These are phyloP conservation scores for Solanum appendiculatum DNA, from an alignment of 257 asterid genomes.

Conservation along the genomic window DNA sequence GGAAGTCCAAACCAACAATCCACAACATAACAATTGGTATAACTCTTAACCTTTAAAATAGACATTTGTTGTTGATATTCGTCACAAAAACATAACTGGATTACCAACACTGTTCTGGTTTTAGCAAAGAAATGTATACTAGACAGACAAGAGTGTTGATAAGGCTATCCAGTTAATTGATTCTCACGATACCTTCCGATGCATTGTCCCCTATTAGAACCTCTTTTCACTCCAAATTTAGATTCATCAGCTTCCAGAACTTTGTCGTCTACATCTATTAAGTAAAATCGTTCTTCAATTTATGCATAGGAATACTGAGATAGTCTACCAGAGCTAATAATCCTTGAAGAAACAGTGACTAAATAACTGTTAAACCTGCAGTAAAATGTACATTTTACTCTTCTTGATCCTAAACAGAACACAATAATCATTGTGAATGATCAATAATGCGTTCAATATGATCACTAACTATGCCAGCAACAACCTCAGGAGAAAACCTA, in stretches of 20 bases:
- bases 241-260: background rate
- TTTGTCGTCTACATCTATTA: background rate
- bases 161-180: background rate
- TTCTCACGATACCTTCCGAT: background rate
- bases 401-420: background rate
- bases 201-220: background rate
- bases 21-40: background rate
- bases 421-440: background rate
- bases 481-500: constrained; percentile 48
- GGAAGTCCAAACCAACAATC: background rate
- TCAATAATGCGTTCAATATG: constrained; percentile 32
- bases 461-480: constrained; percentile 42
- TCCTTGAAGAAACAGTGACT: background rate
- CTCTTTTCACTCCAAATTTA: background rate
- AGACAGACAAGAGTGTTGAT: background rate
- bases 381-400: background rate
- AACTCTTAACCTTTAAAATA: background rate
- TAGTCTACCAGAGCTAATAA: background rate
- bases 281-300: background rate
- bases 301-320: background rate
- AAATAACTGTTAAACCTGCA: background rate
- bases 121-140: background rate
- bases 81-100: background rate
- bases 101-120: background rate
- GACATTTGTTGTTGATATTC: background rate